Evolutionary conservation across 768 basidiomycete genomes (phyloP).

Genomic region (Jaapia argillacea): DNA sequence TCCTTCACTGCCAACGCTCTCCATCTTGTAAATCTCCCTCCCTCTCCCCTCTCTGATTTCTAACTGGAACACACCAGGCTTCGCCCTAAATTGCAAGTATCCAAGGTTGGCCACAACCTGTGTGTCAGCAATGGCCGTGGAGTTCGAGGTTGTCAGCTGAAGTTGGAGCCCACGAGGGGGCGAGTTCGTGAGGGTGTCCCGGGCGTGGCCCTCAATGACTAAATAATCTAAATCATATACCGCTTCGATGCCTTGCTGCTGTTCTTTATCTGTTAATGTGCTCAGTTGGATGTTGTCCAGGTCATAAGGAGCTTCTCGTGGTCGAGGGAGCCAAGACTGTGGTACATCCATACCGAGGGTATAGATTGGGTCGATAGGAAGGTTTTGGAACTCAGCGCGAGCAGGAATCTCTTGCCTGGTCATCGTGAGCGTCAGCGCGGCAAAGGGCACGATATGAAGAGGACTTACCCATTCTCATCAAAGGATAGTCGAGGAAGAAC

Average conservation of each 20-base stretch:
- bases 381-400: slow-evolving; percentile 50
- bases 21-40: slow-evolving; percentile 68
- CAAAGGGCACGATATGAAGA: slow-evolving; percentile 21
- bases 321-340: slow-evolving; percentile 87
- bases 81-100: slow-evolving; percentile 92
- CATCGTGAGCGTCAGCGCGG: no score
- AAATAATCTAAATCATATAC: slow-evolving; percentile 86
- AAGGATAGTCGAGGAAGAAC: slow-evolving; percentile 48
- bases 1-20: slow-evolving; percentile 83
- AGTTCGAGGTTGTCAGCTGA: slow-evolving; percentile 48
- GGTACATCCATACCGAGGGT: slow-evolving; percentile 92
- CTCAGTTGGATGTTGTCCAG: slow-evolving; percentile 91
- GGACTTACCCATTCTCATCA: slow-evolving; percentile 57
- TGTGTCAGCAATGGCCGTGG: slow-evolving; percentile 63
- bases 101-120: slow-evolving; percentile 92
- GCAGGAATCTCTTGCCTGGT: slow-evolving; percentile 50
- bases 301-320: slow-evolving; percentile 81
- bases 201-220: slow-evolving; percentile 90
- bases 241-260: slow-evolving; percentile 48
- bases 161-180: slow-evolving; percentile 91
- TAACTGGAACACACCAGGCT: slow-evolving; percentile 78
- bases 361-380: slow-evolving; percentile 84
- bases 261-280: slow-evolving; percentile 47
- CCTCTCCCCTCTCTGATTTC: slow-evolving; percentile 79
- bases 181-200: slow-evolving; percentile 50